phyloP scores from a whole-genome alignment of 2,329 filamentous ascomycete genomes.

The Corniculantispora saksenae region DNA sequence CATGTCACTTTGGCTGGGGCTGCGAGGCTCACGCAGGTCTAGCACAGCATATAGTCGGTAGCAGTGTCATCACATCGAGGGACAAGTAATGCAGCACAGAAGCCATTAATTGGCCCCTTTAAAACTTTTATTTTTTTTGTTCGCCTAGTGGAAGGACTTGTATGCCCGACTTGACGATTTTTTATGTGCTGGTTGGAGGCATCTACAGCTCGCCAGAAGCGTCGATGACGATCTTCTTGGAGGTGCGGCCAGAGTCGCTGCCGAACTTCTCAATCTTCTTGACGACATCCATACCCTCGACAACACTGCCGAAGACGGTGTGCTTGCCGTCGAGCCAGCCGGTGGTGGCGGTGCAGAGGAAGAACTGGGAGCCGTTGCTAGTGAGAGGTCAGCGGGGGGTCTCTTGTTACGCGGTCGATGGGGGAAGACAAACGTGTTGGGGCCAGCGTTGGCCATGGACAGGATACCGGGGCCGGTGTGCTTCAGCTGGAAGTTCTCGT shows the following conservation, averaged over 20 bases:
- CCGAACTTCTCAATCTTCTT: constrained; percentile 15
- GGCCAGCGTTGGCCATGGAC: constrained; percentile 27
- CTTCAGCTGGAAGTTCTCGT: constrained; percentile 26
- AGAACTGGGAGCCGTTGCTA: constrained; percentile 92
- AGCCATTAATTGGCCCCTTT: not conserved
- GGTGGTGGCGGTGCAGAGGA: constrained; percentile 83
- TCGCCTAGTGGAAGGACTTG: not conserved
- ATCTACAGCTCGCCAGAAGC: constrained; percentile 13
- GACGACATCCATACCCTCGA: constrained; percentile 30
- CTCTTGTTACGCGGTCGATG: not conserved
- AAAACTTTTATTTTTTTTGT: not conserved
- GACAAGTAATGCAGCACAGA: not conserved
- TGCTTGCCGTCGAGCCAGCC: constrained; percentile 76
- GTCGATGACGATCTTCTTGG: constrained; percentile 16
- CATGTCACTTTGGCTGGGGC: too few relatives aligned
- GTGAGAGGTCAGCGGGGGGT: constrained; percentile 32
- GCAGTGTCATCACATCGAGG: not conserved
- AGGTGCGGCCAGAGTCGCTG: constrained; percentile 10
- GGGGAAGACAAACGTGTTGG: constrained; percentile 25
- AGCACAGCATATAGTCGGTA: not conserved
- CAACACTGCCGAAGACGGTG: constrained; percentile 73
- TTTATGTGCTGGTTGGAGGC: not conserved
- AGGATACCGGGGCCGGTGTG: constrained; percentile 25
- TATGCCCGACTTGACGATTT: not conserved
- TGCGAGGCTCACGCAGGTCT: too few relatives aligned